Percentiles rank a stretch among this genome's conserved stretches.
phyloP scores from a whole-genome alignment of 1,284 basidiomycete genomes.

The Trichosporon coremiiforme region DNA sequence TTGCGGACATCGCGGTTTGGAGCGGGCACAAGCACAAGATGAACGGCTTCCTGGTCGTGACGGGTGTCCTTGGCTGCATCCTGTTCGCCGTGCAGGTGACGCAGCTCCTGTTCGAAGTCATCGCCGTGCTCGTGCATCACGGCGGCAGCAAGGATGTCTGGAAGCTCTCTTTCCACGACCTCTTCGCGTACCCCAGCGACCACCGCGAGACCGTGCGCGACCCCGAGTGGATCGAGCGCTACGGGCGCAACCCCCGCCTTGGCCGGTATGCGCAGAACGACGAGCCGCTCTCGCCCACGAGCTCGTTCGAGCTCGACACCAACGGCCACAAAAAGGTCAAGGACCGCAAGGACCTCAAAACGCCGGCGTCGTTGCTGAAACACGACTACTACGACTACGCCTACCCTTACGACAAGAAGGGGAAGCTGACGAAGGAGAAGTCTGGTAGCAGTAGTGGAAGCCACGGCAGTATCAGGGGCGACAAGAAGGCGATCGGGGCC shows the following conservation, averaged over 20 bases:
- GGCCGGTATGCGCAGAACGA: not conserved
- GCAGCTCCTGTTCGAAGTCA: slow-evolving; percentile 1
- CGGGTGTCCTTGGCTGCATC: not conserved
- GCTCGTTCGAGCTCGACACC: not conserved
- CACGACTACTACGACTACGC: slow-evolving; percentile 11
- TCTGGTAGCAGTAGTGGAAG: not conserved
- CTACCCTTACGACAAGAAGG: not conserved
- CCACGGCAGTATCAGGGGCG: not conserved
- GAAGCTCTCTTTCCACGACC: not conserved
- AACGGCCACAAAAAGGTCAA: not conserved
- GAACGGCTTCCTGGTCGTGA: not conserved
- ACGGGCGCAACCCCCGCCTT: not conserved
- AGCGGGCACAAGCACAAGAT: not conserved
- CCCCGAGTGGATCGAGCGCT: not conserved
- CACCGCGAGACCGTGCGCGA: not conserved
- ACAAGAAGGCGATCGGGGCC: not conserved
- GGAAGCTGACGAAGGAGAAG: not conserved
- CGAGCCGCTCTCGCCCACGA: not conserved
- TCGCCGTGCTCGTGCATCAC: not conserved
- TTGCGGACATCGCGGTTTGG: not conserved
- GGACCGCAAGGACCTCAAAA: not conserved
- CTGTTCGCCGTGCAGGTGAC: not conserved
- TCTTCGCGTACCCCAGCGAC: not conserved
- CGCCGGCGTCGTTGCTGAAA: not conserved
- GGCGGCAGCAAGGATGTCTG: not conserved